Conservation (phyloP, 257 asterid genomes). For the Solanum stenotomum region DNA sequence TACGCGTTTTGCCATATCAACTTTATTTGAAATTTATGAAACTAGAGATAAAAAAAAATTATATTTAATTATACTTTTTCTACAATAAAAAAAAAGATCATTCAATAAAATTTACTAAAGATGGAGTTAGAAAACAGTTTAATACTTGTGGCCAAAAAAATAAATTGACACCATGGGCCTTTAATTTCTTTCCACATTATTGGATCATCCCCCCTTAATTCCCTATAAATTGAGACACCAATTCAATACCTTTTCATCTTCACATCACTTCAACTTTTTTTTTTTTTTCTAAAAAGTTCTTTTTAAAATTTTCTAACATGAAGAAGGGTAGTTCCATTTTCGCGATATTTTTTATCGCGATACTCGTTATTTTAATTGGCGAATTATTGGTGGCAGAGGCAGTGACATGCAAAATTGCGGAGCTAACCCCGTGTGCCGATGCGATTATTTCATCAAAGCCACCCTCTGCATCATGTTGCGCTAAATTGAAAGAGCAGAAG, state of each 20-base stretch:
- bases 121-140: neutral
- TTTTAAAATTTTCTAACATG: neutral
- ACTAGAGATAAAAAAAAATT: no score
- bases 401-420: neutral
- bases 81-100: neutral
- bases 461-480: conserved; percentile 8
- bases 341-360: neutral
- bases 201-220: neutral
- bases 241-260: neutral
- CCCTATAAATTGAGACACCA: neutral
- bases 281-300: neutral
- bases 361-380: neutral
- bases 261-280: neutral
- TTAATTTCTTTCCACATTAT: neutral
- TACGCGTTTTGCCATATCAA: rapidly evolving
- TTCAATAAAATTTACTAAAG: neutral
- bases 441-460: neutral
- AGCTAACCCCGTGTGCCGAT: conserved; percentile 4
- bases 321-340: neutral
- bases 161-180: neutral
- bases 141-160: neutral
- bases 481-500: conserved; percentile 7
- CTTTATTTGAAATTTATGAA: no score
- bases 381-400: neutral
- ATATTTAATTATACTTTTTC: neutral